Conservation (phyloP, 2,329 filamentous ascomycete genomes). For the Penicillium sumatraense region DNA sequence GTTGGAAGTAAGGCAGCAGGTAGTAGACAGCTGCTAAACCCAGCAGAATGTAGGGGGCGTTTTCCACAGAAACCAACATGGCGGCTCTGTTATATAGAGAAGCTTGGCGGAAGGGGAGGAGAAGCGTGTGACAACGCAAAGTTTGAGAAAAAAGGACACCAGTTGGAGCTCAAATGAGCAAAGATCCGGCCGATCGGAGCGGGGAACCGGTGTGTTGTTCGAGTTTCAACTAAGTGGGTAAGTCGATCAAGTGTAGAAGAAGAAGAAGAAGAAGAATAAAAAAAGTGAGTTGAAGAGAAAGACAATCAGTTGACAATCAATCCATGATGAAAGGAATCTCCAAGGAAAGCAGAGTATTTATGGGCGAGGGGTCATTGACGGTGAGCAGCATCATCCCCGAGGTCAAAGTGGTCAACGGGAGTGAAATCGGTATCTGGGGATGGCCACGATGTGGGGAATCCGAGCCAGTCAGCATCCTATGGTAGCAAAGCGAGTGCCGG, state of each 20-base stretch:
- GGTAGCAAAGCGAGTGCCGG: slow-evolving; percentile 21
- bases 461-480: neutral
- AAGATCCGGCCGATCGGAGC: slow-evolving; percentile 5
- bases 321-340: neutral
- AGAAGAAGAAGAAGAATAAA: neutral
- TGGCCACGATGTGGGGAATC: slow-evolving; percentile 6
- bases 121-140: neutral
- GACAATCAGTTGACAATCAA: neutral
- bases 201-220: neutral
- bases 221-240: neutral
- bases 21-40: slow-evolving; percentile 59
- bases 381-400: slow-evolving; percentile 20
- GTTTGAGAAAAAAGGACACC: neutral
- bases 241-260: neutral
- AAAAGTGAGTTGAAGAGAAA: neutral
- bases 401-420: slow-evolving; percentile 23
- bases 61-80: slow-evolving; percentile 38
- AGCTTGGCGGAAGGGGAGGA: neutral
- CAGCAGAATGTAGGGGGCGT: slow-evolving; percentile 48
- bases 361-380: slow-evolving; percentile 4
- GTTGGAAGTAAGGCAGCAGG: slow-evolving; percentile 61
- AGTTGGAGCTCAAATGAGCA: neutral
- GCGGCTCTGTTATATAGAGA: neutral
- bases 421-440: slow-evolving; percentile 29
- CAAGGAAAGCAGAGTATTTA: slow-evolving; percentile 20